Base-by-base conservation (phyloP, 805 yeast genomes). In the Pichia scutulata region DNA sequence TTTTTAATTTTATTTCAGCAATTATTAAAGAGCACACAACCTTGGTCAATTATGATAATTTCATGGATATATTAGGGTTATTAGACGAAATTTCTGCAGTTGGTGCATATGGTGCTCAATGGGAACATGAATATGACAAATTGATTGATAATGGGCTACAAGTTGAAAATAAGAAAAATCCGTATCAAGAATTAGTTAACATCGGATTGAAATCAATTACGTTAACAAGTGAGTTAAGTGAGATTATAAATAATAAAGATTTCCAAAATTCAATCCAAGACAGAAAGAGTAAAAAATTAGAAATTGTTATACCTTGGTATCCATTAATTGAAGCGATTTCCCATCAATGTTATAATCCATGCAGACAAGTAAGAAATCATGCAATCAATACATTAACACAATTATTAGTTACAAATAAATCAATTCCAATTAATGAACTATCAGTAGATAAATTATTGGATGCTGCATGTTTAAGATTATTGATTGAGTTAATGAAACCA, bases 311-410 rank as follows among this genome's bases (percentile, higher is more conserved):
- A 21, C 57, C 65, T 23, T 70, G 80, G 57, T 77, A 76, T 55
- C 84, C 95, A 1, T 70, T 87, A 53, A 72, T 86, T 26, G 92
- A 88, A 61, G 95, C 95, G 0, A 72, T 89, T 48, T 89, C 93
- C 0, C 92, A 86, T 60, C 97, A 90, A 64, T 86, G 96, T 63
- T 76, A 85, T 62, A 89, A 89, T 60, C 96, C 96, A 19, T 87
- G 95, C 63, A 72, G 87, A 25, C 89, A 86, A 60, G 70, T 89
- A 12, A 71, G 96, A 39, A 66, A 76, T 0, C 78, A 75, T 63
- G 90, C 96, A 0, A 66, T 89, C 41, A 73, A 74, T 21, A 65
- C 78, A 0, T 72, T 90, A 47, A 86, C 85, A 52, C 67, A 71
- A 6, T 68, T 76, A 5, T 60, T 82, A 12, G 65, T 82, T 13